phyloP scores from a whole-genome alignment of 495 filamentous ascomycete species.

The Aspergillus homomorphus region DNA sequence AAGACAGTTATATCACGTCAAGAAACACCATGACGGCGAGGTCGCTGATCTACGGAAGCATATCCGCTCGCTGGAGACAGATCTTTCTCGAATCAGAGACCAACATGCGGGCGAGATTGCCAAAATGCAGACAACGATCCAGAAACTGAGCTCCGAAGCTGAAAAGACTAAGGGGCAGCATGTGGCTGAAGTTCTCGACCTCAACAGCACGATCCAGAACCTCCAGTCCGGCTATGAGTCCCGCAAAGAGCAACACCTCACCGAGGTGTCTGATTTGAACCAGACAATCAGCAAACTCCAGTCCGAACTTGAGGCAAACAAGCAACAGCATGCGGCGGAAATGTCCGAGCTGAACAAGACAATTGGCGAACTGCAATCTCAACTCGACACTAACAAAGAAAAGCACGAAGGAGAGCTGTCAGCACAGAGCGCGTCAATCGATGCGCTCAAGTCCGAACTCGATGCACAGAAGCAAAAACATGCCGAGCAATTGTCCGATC shows the following conservation, averaged over 20 bases:
- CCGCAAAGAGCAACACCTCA: constrained; percentile 45
- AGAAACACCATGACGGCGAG: constrained; percentile 57
- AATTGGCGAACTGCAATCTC: constrained; percentile 50
- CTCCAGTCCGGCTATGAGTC: constrained; percentile 56
- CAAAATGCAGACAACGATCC: constrained; percentile 54
- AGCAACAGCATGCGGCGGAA: constrained; percentile 32
- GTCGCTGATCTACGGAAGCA: constrained; percentile 59
- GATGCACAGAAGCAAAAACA: constrained; percentile 28
- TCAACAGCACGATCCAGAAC: constrained; percentile 53
- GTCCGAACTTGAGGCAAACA: constrained; percentile 52
- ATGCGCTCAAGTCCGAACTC: constrained; percentile 42
- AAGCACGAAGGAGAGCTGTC: constrained; percentile 31
- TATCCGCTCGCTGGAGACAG: constrained; percentile 55
- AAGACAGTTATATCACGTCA: constrained; percentile 40
- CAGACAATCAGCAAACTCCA: constrained; percentile 53
- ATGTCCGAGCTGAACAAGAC: constrained; percentile 24
- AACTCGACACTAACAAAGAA: constrained; percentile 48
- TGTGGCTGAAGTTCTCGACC: constrained; percentile 55
- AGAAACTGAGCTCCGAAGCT: constrained; percentile 52
- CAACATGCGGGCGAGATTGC: constrained; percentile 55
- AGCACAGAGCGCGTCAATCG: constrained; percentile 21
- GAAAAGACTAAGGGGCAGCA: constrained; percentile 49
- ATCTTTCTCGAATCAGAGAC: constrained; percentile 54
- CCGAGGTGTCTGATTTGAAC: constrained; percentile 55
- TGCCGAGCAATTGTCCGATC: constrained; percentile 15